These are phyloP conservation scores for Saturnispora halmiae DNA, from an alignment of 805 yeast species.

Conservation along the genomic window DNA sequence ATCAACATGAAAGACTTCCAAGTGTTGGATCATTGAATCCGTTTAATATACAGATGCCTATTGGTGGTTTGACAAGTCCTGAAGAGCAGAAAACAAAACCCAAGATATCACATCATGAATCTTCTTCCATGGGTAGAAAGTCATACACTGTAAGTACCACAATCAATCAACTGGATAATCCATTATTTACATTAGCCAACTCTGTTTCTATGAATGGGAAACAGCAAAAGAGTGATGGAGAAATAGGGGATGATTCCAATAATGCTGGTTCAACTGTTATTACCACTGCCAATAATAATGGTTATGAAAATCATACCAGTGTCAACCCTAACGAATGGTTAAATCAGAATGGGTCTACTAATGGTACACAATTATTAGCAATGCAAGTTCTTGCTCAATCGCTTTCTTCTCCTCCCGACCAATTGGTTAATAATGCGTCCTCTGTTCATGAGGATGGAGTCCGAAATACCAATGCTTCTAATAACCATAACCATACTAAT, in stretches of 20 bases:
- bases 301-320: not conserved
- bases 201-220: conserved; percentile 14
- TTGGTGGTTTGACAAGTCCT: too few species aligned
- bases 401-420: too few species aligned
- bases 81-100: too few species aligned
- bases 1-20: conserved; percentile 1
- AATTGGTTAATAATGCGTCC: too few species aligned
- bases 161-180: conserved; percentile 19
- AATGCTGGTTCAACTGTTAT: too few species aligned
- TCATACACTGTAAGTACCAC: too few species aligned
- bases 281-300: too few species aligned
- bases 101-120: not conserved
- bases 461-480: not conserved
- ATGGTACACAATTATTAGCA: not conserved
- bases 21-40: conserved; percentile 8
- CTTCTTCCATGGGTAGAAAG: too few species aligned
- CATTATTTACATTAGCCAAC: conserved; percentile 26
- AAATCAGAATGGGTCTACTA: not conserved
- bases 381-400: conserved; percentile 9
- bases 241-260: not conserved
- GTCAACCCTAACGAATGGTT: not conserved
- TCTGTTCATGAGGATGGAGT: not conserved
- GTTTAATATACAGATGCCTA: conserved; percentile 1
- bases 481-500: not conserved
- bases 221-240: too few species aligned